Percentiles rank a stretch among this genome's conserved stretches.
These are phyloP conservation scores for Colletotrichum navitas DNA, from an alignment of 2,329 filamentous ascomycete genomes.

Conservation along the genomic window DNA sequence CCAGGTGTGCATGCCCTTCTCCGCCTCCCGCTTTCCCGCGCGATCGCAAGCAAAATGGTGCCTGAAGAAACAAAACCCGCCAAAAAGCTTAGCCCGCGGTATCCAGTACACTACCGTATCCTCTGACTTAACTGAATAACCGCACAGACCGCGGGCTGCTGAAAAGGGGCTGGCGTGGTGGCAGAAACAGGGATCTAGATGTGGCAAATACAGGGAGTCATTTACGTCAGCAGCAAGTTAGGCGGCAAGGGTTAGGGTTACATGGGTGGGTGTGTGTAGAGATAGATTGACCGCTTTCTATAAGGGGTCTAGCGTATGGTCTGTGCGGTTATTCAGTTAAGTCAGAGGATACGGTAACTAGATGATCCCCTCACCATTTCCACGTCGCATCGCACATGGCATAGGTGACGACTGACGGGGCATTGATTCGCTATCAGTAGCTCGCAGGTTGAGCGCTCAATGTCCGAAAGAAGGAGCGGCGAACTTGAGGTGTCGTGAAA, in stretches of 20 bases:
- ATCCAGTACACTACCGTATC: constrained; percentile 28
- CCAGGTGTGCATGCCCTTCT: constrained; percentile 1
- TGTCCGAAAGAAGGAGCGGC: constrained; percentile 39
- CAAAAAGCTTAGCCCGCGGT: constrained; percentile 37
- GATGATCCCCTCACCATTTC: constrained; percentile 29
- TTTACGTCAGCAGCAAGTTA: too few relatives aligned
- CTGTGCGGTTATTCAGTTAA: too few relatives aligned
- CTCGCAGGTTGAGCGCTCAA: constrained; percentile 25
- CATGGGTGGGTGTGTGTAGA: too few relatives aligned
- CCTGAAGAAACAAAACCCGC: constrained; percentile 33
- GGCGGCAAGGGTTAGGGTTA: too few relatives aligned
- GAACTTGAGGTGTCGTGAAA: constrained; percentile 37
- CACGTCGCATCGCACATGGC: constrained; percentile 1
- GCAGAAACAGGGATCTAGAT: too few relatives aligned
- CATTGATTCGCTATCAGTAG: constrained; percentile 37
- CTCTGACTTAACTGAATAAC: too few relatives aligned
- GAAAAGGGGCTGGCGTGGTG: too few relatives aligned
- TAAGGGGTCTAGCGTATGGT: too few relatives aligned
- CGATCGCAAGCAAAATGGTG: not conserved
- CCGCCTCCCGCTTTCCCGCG: constrained; percentile 23
- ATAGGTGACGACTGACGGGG: constrained; percentile 26
- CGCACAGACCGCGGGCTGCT: too few relatives aligned
- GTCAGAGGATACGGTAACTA: too few relatives aligned
- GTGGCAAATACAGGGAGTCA: too few relatives aligned
- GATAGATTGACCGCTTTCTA: too few relatives aligned